Conservation (phyloP, 2,329 filamentous ascomycete species). For the Waltergamsia citrina region DNA sequence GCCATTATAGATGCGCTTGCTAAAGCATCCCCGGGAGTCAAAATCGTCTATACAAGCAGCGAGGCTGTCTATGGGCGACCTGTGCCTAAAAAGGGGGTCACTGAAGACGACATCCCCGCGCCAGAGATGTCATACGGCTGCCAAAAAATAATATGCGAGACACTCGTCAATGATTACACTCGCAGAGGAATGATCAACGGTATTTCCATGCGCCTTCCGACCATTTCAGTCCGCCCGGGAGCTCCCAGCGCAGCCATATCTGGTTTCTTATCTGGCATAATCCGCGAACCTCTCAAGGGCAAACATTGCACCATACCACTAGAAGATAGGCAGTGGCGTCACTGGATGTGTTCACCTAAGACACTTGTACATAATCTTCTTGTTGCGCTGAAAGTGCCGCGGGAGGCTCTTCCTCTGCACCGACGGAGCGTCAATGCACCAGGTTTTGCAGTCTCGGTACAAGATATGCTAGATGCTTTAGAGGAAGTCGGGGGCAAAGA, state of each 20-base stretch:
- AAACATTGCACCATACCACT: constrained; percentile 33
- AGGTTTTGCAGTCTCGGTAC: constrained; percentile 35
- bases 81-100: constrained; percentile 33
- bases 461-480: constrained; percentile 39
- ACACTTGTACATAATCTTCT: constrained; percentile 35
- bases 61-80: constrained; percentile 49
- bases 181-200: constrained; percentile 46
- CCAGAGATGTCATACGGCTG: constrained; percentile 50
- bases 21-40: constrained; percentile 28
- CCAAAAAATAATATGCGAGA: constrained; percentile 48
- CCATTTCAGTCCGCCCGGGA: constrained; percentile 48
- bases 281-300: constrained; percentile 42
- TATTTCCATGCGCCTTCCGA: constrained; percentile 45
- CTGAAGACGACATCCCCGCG: constrained; percentile 32
- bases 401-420: constrained; percentile 6
- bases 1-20: constrained; percentile 41
- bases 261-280: constrained; percentile 49
- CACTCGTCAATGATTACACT: constrained; percentile 14
- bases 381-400: constrained; percentile 16
- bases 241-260: constrained; percentile 48
- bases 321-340: constrained; percentile 28
- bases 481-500: constrained; percentile 33
- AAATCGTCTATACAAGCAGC: constrained; percentile 48
- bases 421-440: constrained; percentile 30
- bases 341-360: constrained; percentile 39